Evolutionary conservation across 306 rosid genomes (phyloP).

Genomic region (Hippophae tibetana): DNA sequence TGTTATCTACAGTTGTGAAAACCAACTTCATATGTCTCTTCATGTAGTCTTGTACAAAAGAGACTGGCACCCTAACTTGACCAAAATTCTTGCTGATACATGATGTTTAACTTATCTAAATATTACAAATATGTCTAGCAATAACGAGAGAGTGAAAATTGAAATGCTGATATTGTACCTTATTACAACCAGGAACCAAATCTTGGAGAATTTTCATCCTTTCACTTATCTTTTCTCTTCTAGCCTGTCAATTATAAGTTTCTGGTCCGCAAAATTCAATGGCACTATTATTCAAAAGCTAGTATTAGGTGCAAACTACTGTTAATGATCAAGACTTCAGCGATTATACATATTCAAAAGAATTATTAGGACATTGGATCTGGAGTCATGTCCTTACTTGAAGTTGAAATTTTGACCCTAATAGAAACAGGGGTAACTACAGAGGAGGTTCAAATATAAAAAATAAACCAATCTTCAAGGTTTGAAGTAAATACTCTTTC

Average conservation of each 20-base stretch:
- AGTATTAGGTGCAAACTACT: conserved; percentile 16
- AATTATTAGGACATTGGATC: not conserved
- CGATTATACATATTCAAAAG: not conserved
- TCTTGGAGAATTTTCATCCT: conserved; percentile 93
- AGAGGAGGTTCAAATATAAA: not conserved
- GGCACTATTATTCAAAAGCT: conserved; percentile 8
- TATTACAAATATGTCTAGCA: not conserved
- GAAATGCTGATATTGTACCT: conserved; percentile 41
- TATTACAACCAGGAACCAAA: conserved; percentile 90
- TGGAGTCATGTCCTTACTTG: not conserved
- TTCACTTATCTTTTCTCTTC: conserved; percentile 92
- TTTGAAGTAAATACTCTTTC: conserved; percentile 58
- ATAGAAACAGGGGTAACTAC: not conserved
- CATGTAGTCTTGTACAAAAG: conserved; percentile 7
- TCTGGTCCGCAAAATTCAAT: conserved; percentile 20
- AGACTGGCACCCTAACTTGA: conserved; percentile 1
- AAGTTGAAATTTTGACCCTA: not conserved
- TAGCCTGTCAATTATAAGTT: conserved; percentile 53
- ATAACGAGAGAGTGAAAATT: not conserved
- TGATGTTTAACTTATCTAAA: conserved; percentile 9
- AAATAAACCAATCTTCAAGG: conserved; percentile 1
- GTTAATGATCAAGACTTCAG: not conserved
- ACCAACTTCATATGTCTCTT: conserved; percentile 1
- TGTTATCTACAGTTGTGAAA: conserved; percentile 2
- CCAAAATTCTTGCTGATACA: conserved; percentile 2